Evolutionary conservation across 495 filamentous ascomycete genomes (phyloP).

Genomic region (Thozetella sp.): DNA sequence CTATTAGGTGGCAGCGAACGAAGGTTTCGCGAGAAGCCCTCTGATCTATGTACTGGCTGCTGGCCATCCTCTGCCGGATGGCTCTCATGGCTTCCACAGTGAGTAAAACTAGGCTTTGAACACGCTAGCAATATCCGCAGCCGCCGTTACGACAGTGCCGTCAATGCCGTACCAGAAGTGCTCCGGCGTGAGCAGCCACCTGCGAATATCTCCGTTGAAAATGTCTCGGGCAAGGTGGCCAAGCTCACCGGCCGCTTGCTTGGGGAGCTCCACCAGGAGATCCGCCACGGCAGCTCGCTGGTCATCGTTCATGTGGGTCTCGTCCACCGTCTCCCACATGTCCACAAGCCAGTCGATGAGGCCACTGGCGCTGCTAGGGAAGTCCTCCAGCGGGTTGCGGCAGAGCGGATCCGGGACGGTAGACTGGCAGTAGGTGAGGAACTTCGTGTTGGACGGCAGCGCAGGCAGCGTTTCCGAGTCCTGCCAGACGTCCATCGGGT

Average conservation of each 20-base stretch:
- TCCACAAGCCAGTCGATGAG: background rate
- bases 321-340: constrained; percentile 17
- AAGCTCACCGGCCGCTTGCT: constrained; percentile 13
- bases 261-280: constrained; percentile 14
- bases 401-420: constrained; percentile 18
- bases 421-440: constrained; percentile 20
- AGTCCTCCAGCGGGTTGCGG: constrained; percentile 10
- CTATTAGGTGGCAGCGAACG: no score
- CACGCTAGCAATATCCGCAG: no score
- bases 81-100: no score
- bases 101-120: no score
- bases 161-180: constrained; percentile 25
- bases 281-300: constrained; percentile 15
- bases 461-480: constrained; percentile 6
- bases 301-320: constrained; percentile 16
- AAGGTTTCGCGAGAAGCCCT: no score
- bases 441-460: constrained; percentile 6
- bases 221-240: constrained; percentile 16
- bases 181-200: constrained; percentile 23
- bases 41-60: no score
- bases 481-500: background rate
- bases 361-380: constrained; percentile 3
- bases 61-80: no score
- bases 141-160: no score
- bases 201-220: constrained; percentile 12